Base-by-base conservation (phyloP, 1,284 basidiomycete genomes). In the Leccinum subatratum region DNA sequence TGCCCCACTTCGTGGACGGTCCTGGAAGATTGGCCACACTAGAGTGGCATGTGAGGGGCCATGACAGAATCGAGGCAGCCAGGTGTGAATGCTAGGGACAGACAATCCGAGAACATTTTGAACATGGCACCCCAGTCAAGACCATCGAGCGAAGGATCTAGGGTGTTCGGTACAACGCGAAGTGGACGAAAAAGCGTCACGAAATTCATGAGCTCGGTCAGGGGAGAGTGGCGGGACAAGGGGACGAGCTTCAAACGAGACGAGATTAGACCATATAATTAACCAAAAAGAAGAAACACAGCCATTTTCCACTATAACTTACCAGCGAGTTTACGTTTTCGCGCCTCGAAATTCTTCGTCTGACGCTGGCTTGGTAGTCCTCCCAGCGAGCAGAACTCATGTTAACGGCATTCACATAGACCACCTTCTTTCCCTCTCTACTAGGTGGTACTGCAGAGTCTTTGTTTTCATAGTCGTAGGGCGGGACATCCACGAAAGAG, bases 181-280 rank as follows among this genome's bases (percentile, higher is more conserved):
- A 79, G 81, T 0, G 95, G 95, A 25, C 83, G 84, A 77, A 98
- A 96, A 11, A 95, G 80, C 0, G 83, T 79, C 14, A 96, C 92
- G 62, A 97, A 90, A 3, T 81, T 78, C 68, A 88, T 87, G 1
- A 98, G 83, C 74, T 98, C 95, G 0, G 92, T 91, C 1, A 96
- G 83, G 0, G 91, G 83, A 0, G 94, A 95, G 73, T 97, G 95
- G 0, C 95, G 86, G 4, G 88, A 87, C 1, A 96, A 80, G 0
- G 95, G 93, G 1, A 93, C 88, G 4, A 93, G 83, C 94, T 95
- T 65, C 9, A 30, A 20, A 30, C 2, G 8, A 4, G 12, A n/a
- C 12, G 12, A 59, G 28, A 51, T n/a, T n/a, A n/a, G n/a, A n/a
- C n/a, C n/a, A n/a, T 51, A 57, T n/a, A 12, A 51, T 69, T 28